Conservation (phyloP, 2,329 filamentous ascomycete species). For the Biscogniauxia marginata region DNA sequence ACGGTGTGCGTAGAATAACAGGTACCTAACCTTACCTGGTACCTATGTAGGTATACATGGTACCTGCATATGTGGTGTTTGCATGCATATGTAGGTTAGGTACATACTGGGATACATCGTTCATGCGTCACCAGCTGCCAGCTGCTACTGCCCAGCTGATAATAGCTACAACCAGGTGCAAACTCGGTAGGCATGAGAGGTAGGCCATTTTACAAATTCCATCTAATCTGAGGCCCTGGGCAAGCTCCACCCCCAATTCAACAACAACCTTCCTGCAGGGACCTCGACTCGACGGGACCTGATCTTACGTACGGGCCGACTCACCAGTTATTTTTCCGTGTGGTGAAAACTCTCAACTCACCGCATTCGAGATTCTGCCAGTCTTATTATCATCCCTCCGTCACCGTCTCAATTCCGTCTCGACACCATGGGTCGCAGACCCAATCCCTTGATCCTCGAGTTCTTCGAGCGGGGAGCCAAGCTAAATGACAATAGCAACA, state of each 20-base stretch:
- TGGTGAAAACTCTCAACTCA: constrained; percentile 28
- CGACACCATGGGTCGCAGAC: constrained; percentile 72
- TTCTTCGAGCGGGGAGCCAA: constrained; percentile 87
- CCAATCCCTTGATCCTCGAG: constrained; percentile 80
- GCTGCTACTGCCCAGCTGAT: not conserved
- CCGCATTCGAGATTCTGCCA: constrained; percentile 32
- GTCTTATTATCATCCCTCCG: constrained; percentile 25
- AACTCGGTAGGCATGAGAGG: no score
- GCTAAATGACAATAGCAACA: constrained; percentile 84
- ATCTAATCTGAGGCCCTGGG: not conserved
- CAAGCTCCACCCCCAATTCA: not conserved
- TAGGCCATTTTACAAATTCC: no score
- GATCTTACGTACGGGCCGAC: no score
- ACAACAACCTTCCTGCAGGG: not conserved
- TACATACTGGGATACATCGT: not conserved
- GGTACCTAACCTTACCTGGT: no score
- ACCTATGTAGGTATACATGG: not conserved
- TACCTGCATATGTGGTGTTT: not conserved
- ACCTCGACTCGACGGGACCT: not conserved
- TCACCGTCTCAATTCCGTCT: constrained; percentile 5
- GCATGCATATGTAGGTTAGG: not conserved
- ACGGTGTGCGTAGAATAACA: no score
- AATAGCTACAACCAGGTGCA: no score
- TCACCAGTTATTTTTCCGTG: constrained; percentile 5
- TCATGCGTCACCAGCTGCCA: not conserved